These are phyloP conservation scores for Leishmania braziliensis DNA, from an alignment of 208 protist species.

Conservation along the genomic window DNA sequence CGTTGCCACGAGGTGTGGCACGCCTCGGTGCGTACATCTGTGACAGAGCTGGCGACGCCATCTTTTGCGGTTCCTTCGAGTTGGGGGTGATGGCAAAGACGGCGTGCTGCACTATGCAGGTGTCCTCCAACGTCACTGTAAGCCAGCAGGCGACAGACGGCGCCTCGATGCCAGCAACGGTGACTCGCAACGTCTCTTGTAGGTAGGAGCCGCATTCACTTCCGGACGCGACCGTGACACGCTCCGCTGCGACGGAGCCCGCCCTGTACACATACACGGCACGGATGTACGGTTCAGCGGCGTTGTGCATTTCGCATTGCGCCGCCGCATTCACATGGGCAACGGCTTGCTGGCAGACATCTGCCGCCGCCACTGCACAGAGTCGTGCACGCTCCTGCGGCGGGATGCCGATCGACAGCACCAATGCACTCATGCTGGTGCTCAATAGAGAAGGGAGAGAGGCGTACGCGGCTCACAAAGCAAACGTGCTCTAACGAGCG, in stretches of 20 bases:
- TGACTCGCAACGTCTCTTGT: conserved; percentile 21
- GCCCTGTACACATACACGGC: conserved; percentile 32
- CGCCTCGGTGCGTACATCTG: neutral
- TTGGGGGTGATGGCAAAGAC: conserved; percentile 29
- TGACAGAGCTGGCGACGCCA: neutral
- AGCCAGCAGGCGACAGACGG: conserved; percentile 45
- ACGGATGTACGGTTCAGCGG: conserved; percentile 32
- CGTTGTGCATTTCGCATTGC: conserved; percentile 10
- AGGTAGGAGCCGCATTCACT: conserved; percentile 37
- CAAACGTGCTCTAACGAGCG: neutral
- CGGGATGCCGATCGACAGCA: conserved; percentile 21
- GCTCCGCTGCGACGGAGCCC: conserved; percentile 20
- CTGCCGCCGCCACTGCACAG: conserved; percentile 22
- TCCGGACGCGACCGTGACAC: conserved; percentile 27
- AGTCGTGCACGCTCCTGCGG: conserved; percentile 25
- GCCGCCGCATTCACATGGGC: conserved; percentile 23
- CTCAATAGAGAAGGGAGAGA: neutral
- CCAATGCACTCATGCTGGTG: conserved; percentile 13
- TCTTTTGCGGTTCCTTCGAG: conserved; percentile 8
- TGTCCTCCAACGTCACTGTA: conserved; percentile 42
- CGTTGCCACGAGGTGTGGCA: neutral
- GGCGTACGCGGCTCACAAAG: neutral
- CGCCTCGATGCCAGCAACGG: conserved; percentile 4
- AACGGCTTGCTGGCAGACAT: conserved; percentile 22
- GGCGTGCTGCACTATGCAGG: conserved; percentile 45